phyloP scores from a whole-genome alignment of 2,329 filamentous ascomycete genomes.

The Bipolaris zeicola region DNA sequence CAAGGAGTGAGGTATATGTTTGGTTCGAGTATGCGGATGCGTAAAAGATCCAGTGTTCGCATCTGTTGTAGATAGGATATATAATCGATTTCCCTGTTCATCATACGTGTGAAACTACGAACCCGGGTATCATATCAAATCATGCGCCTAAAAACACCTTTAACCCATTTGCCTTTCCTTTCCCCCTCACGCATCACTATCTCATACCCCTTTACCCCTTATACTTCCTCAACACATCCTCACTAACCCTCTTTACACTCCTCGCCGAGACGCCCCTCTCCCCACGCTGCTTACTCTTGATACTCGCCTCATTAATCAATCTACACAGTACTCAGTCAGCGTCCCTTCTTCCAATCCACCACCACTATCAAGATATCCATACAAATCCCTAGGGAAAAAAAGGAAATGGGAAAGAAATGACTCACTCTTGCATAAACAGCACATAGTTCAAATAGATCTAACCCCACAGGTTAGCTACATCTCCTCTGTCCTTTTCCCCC shows the following conservation, averaged over 20 bases:
- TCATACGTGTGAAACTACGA: neutral
- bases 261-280: constrained; percentile 76
- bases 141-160: neutral
- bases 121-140: neutral
- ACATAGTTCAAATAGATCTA: constrained; percentile 86
- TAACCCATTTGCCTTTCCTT: too few relatives aligned
- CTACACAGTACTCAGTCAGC: constrained; percentile 51
- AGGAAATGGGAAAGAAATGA: constrained; percentile 13
- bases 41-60: neutral
- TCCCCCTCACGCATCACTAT: neutral
- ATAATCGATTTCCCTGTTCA: neutral
- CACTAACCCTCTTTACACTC: constrained; percentile 77
- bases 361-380: neutral
- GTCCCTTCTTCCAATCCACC: neutral
- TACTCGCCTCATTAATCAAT: constrained; percentile 78
- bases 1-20: constrained; percentile 15
- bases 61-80: neutral
- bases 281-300: constrained; percentile 73
- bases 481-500: neutral
- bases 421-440: constrained; percentile 74
- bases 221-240: constrained; percentile 54
- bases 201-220: constrained; percentile 33
- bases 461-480: neutral
- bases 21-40: neutral
- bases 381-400: neutral